phyloP scores from a whole-genome alignment of 1,284 basidiomycete genomes.

The Sanguinoderma infundibulare region DNA sequence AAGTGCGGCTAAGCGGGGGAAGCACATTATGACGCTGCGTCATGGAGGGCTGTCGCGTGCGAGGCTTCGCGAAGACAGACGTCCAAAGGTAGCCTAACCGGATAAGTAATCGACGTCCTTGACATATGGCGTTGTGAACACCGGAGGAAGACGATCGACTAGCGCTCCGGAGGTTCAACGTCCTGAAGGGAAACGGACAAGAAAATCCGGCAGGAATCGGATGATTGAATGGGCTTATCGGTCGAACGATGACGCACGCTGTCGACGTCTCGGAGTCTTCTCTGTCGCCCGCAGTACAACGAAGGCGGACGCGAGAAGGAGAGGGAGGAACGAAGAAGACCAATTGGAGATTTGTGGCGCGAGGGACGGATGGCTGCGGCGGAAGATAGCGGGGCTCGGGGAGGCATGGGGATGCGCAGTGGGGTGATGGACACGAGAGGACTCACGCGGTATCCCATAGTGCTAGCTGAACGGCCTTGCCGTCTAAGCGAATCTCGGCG shows the following conservation, averaged over 20 bases:
- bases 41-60: neutral
- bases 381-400: neutral
- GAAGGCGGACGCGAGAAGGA: neutral
- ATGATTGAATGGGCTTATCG: neutral
- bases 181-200: neutral
- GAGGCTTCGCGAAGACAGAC: neutral
- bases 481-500: slow-evolving; percentile 95
- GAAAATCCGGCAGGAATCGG: neutral
- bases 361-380: neutral
- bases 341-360: neutral
- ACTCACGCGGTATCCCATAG: slow-evolving; percentile 97
- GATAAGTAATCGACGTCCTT: neutral
- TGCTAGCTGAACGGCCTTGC: slow-evolving; percentile 94
- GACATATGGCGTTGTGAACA: neutral
- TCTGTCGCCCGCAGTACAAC: slow-evolving; percentile 6
- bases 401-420: neutral
- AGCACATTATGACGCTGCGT: too few species aligned
- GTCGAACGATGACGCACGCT: neutral
- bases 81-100: neutral
- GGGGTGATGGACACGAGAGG: slow-evolving; percentile 16
- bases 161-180: neutral
- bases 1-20: too few species aligned
- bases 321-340: neutral
- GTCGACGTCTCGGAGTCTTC: neutral
- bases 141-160: neutral